Base-by-base conservation (phyloP, 1,139 yeast species). In the Candida dubliniensis region DNA sequence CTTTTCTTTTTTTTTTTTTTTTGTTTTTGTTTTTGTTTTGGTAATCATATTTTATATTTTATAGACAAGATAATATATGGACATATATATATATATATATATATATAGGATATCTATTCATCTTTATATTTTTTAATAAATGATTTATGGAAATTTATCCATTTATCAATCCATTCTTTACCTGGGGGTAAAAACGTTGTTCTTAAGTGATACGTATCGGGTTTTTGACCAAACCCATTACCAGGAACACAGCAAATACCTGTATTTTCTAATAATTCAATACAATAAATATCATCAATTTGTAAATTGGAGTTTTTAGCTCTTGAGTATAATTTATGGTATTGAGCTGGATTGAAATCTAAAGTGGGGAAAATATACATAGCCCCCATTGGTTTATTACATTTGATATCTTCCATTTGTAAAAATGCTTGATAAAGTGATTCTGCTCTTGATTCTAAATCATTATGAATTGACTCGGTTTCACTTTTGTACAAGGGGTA, bases 181-280 rank as follows among this genome's bases (percentile, higher is more conserved):
- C 97, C 98, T 12, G 98, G 97, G 13, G 98, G 95, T 59, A 93
- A 76, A 72, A 93, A 93, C 2, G 99, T 93, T 2, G 99, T 93
- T 74, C 99, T 82, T 58, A 93, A 77, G 63, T 93, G 99, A 70
- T 76, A 87, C 8, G 97, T 89, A 23, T 87, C 95, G 41, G 82
- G 82, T 39, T 74, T 84, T 69, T 95, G 99, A 34, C 98, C 98
- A 59, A 93, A 95, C 1, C 99, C 99, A 36, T 90, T 82, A 34
- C 99, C 99, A 29, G 99, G 98, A 49, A 93, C 95, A 44, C 95
- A 89, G 67, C 99, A 95, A 50, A 93, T 90, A 56, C 99, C 99
- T n/a, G 99, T 90, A 44, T 67, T 64, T 55, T 91, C 93, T 53
- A 93, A 75, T 48, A 93, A 70, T 55, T 85, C 83, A 61, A 84